Percentiles rank a stretch among this genome's conserved stretches.
Evolutionary conservation across 345 rosid species (phyloP).

Genomic region (Populus euphratica): DNA sequence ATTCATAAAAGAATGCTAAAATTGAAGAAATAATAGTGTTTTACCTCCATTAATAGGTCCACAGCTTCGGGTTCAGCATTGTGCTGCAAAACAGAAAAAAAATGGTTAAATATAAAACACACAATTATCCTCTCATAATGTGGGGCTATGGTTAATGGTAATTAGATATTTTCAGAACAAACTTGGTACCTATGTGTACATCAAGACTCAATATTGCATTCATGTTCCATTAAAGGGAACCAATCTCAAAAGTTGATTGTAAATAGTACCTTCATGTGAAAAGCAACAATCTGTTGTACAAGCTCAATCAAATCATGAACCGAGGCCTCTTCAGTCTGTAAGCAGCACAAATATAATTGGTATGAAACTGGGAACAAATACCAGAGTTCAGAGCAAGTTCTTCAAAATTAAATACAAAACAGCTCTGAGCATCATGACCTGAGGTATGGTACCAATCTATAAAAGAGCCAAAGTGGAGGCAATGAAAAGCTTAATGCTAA

Average conservation of each 20-base stretch:
- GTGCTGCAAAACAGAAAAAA: constrained; percentile 48
- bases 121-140: neutral
- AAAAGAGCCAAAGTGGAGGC: neutral
- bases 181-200: neutral
- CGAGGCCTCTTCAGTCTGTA: constrained; percentile 62
- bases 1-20: neutral
- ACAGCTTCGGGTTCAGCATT: constrained; percentile 99
- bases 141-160: neutral
- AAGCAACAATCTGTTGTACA: constrained; percentile 81
- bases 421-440: neutral
- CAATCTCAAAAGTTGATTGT: neutral
- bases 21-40: neutral
- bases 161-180: neutral
- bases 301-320: constrained; percentile 74
- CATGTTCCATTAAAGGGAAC: neutral
- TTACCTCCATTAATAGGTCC: constrained; percentile 91
- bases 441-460: neutral
- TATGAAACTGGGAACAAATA: neutral
- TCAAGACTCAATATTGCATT: neutral
- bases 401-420: neutral
- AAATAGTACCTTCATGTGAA: constrained; percentile 78
- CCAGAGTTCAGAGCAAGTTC: neutral
- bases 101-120: constrained; percentile 8
- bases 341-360: constrained; percentile 16
- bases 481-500: neutral